These are phyloP conservation scores for Hanseniaspora vineae DNA, from an alignment of 805 yeast species.

Conservation along the genomic window DNA sequence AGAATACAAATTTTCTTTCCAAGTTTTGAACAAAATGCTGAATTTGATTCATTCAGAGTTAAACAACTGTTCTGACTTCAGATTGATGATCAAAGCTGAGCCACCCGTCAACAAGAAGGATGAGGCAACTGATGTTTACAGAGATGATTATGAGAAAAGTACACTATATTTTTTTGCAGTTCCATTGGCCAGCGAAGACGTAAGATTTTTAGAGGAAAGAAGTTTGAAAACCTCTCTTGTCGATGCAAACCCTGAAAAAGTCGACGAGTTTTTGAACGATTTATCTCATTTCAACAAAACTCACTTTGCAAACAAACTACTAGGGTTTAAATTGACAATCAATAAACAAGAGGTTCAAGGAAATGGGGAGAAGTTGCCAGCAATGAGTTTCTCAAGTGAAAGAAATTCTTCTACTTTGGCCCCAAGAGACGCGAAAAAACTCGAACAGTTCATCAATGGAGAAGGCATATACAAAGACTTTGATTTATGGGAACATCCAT, in stretches of 20 bases:
- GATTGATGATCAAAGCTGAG: background rate
- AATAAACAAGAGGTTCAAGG: background rate
- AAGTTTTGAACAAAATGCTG: slow-evolving; percentile 26
- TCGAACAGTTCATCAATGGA: background rate
- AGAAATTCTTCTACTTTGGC: background rate
- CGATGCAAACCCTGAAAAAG: background rate
- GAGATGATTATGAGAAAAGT: slow-evolving; percentile 12
- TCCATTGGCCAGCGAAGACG: slow-evolving; percentile 19
- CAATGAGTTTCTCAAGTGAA: background rate
- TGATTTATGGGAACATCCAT: slow-evolving; percentile 11
- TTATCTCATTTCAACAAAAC: background rate
- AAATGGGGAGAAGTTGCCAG: background rate
- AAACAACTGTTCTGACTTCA: background rate
- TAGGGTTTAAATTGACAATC: background rate
- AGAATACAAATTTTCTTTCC: slow-evolving; percentile 53
- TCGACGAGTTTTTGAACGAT: background rate
- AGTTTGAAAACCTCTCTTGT: background rate
- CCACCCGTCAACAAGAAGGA: background rate
- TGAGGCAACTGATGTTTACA: background rate
- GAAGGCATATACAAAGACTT: slow-evolving; percentile 10
- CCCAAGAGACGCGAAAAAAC: background rate
- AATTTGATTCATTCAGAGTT: background rate
- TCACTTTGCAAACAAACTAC: background rate
- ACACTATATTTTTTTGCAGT: slow-evolving; percentile 23
- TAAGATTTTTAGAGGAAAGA: background rate